phyloP scores from a whole-genome alignment of 2,329 filamentous ascomycete genomes.

The Diaporthe aspalathi region DNA sequence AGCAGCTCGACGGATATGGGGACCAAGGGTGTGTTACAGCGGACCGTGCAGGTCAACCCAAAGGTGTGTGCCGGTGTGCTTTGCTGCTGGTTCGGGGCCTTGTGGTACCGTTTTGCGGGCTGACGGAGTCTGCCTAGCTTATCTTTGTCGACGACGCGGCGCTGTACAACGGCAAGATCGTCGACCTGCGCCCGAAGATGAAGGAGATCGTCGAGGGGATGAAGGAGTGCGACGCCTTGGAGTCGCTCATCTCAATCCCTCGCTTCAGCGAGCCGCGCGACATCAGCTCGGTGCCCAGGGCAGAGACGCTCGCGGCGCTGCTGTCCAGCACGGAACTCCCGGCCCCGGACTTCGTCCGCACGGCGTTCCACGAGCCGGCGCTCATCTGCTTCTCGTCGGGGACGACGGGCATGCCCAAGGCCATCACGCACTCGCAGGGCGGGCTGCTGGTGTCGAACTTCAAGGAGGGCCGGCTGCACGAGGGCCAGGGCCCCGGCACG shows the following conservation, averaged over 20 bases:
- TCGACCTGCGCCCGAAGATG: constrained; percentile 81
- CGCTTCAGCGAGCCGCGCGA: constrained; percentile 73
- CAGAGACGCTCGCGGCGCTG: constrained; percentile 60
- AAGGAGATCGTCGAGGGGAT: constrained; percentile 72
- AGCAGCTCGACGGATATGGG: constrained; percentile 87
- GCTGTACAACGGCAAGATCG: constrained; percentile 81
- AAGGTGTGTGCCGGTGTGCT: constrained; percentile 61
- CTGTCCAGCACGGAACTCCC: constrained; percentile 47
- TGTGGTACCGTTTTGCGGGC: constrained; percentile 31
- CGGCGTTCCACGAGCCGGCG: constrained; percentile 80
- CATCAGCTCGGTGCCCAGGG: constrained; percentile 62
- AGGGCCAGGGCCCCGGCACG: constrained; percentile 52
- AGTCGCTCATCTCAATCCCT: constrained; percentile 72
- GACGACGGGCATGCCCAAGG: constrained; percentile 86
- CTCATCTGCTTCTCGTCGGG: constrained; percentile 83
- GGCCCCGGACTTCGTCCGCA: constrained; percentile 65
- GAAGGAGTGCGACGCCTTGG: constrained; percentile 68
- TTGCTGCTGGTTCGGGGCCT: not conserved
- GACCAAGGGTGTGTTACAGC: constrained; percentile 79
- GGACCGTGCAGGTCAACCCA: constrained; percentile 79
- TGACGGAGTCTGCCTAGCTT: constrained; percentile 55
- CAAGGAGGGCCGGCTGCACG: constrained; percentile 71
- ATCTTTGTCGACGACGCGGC: constrained; percentile 87
- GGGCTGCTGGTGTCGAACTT: constrained; percentile 65
- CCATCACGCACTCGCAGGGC: constrained; percentile 83